Evolutionary conservation across 2,329 filamentous ascomycete genomes (phyloP).

Genomic region (Ampelomyces quisqualis): DNA sequence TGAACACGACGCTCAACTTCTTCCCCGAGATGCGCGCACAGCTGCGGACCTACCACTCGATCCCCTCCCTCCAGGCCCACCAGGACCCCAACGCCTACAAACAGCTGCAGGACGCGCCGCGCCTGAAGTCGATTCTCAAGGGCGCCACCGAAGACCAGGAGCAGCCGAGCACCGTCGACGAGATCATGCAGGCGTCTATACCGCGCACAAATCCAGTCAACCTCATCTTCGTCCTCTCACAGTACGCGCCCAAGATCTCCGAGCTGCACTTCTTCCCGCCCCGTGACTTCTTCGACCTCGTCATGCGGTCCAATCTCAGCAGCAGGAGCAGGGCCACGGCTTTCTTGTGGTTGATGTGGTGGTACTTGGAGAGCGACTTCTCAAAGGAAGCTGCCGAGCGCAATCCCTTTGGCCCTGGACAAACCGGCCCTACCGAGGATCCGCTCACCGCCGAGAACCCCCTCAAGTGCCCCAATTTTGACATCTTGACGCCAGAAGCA

Average conservation of each 20-base stretch:
- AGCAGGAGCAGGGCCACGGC: conserved; percentile 81
- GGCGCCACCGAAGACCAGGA: conserved; percentile 88
- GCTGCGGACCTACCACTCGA: conserved; percentile 94
- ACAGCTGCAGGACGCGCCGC: conserved; percentile 92
- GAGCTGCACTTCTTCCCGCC: conserved; percentile 85
- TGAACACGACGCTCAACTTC: conserved; percentile 99
- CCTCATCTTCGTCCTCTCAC: conserved; percentile 90
- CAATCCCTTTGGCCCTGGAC: conserved; percentile 80
- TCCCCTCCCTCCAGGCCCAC: conserved; percentile 90
- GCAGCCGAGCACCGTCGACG: conserved; percentile 80
- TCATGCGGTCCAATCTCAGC: conserved; percentile 84
- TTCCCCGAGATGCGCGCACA: conserved; percentile 99
- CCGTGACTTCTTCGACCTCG: conserved; percentile 91
- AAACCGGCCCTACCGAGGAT: conserved; percentile 39
- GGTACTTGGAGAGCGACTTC: conserved; percentile 95
- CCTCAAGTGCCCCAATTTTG: conserved; percentile 64
- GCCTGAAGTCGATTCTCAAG: conserved; percentile 95
- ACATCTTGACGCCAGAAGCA: conserved; percentile 65
- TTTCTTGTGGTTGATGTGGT: conserved; percentile 99
- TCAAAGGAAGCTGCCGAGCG: conserved; percentile 81
- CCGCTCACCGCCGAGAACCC: conserved; percentile 49
- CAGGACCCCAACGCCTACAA: conserved; percentile 97
- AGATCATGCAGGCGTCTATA: conserved; percentile 67
- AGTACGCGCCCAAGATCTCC: conserved; percentile 86
- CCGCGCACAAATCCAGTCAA: conserved; percentile 97